A percentile compares a stretch with the other conserved stretches of the same genome.
These are phyloP conservation scores for Chaetomium fimeti DNA, from an alignment of 495 filamentous ascomycete species.

Conservation along the genomic window DNA sequence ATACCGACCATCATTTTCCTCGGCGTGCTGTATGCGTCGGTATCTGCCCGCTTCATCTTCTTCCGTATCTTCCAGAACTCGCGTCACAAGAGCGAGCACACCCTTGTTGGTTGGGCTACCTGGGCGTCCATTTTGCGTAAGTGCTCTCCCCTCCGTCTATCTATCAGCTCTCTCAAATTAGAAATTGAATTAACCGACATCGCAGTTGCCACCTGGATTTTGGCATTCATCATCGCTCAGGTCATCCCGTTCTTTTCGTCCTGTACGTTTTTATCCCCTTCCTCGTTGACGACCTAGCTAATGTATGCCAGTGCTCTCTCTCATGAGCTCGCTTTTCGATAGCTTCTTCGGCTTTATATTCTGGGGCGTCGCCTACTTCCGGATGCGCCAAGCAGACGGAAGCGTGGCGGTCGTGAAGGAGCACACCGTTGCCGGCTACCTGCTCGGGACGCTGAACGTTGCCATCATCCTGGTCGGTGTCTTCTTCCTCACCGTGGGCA, in stretches of 20 bases:
- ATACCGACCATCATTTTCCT: slow-evolving; percentile 88
- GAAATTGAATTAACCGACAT: background rate
- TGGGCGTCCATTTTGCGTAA: slow-evolving; percentile 69
- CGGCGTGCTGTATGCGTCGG: slow-evolving; percentile 82
- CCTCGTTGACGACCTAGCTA: background rate
- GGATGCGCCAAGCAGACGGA: slow-evolving; percentile 72
- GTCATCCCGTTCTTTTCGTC: slow-evolving; percentile 90
- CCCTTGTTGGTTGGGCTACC: slow-evolving; percentile 69
- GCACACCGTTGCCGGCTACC: slow-evolving; percentile 59
- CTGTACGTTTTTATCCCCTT: slow-evolving; percentile 33
- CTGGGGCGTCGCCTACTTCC: slow-evolving; percentile 85
- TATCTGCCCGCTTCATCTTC: slow-evolving; percentile 83
- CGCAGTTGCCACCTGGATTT: slow-evolving; percentile 62
- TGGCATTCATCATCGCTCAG: slow-evolving; percentile 81
- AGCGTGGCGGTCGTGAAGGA: slow-evolving; percentile 58
- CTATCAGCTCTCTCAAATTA: background rate
- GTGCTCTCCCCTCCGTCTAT: slow-evolving; percentile 1
- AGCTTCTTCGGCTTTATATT: slow-evolving; percentile 94
- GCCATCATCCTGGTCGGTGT: slow-evolving; percentile 67
- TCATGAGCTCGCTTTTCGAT: slow-evolving; percentile 89
- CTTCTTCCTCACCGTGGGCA: slow-evolving; percentile 73
- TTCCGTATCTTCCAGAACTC: slow-evolving; percentile 78
- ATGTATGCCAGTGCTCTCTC: slow-evolving; percentile 55
- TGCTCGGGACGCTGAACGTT: slow-evolving; percentile 64
- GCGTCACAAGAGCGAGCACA: slow-evolving; percentile 73